Evolutionary conservation across 805 yeast genomes (phyloP).

Genomic region (Yueomyces sinensis): DNA sequence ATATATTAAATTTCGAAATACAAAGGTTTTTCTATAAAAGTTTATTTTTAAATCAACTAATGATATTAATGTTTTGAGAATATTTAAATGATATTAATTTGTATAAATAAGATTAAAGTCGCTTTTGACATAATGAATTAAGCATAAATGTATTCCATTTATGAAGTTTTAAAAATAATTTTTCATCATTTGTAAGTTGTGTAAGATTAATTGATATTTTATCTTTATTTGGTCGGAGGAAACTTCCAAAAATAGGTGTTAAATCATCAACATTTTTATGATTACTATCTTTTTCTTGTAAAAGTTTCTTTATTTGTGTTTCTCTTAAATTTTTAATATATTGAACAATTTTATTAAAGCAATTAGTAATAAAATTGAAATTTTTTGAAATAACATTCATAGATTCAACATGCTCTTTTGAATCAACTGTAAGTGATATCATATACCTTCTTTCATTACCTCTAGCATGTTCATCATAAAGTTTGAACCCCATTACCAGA

Average conservation of each 20-base stretch:
- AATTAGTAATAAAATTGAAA: constrained; percentile 39
- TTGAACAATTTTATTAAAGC: constrained; percentile 28
- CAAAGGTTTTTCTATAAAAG: too few relatives aligned
- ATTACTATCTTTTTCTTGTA: constrained; percentile 16
- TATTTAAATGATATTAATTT: too few relatives aligned
- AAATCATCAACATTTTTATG: constrained; percentile 28
- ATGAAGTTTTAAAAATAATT: constrained; percentile 43
- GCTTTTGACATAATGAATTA: constrained; percentile 8
- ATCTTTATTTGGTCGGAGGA: constrained; percentile 39
- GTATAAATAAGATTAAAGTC: background rate
- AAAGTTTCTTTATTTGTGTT: constrained; percentile 17
- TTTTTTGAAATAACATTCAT: constrained; percentile 29
- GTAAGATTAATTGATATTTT: constrained; percentile 43
- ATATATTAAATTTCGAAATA: too few relatives aligned
- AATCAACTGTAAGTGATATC: constrained; percentile 42
- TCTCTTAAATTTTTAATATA: constrained; percentile 20
- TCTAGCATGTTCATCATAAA: constrained; percentile 52
- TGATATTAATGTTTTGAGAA: too few relatives aligned
- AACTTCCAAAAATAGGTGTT: constrained; percentile 24
- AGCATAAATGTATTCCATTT: constrained; percentile 48
- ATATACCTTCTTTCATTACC: constrained; percentile 64
- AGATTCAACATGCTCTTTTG: constrained; percentile 27
- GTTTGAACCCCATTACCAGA: constrained; percentile 44
- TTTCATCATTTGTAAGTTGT: constrained; percentile 39
- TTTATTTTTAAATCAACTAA: too few relatives aligned